Evolutionary conservation across 2,329 filamentous ascomycete genomes (phyloP).

Genomic region (Botryotinia narcissicola): DNA sequence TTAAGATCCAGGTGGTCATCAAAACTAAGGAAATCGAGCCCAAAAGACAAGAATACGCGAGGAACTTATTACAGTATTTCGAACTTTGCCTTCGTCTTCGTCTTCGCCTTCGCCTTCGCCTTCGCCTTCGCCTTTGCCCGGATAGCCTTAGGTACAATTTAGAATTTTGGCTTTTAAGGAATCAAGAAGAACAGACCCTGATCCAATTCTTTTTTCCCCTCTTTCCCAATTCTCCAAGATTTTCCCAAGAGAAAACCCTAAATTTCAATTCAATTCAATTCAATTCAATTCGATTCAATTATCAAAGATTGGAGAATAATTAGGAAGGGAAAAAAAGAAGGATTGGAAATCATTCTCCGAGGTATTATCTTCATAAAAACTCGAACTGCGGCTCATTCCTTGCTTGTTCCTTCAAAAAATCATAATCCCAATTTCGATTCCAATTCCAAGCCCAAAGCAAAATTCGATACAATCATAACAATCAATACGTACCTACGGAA

Average conservation of each 20-base stretch:
- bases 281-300: not conserved
- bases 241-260: not conserved
- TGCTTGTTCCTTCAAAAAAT: slow-evolving; percentile 1
- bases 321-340: not conserved
- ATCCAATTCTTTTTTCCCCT: not conserved
- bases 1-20: not conserved
- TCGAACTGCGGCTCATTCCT: slow-evolving; percentile 16
- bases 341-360: not conserved
- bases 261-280: not conserved
- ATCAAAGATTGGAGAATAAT: not conserved
- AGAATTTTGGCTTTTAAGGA: slow-evolving; percentile 4
- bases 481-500: not conserved
- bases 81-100: not conserved
- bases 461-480: not conserved
- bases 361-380: not conserved
- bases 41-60: slow-evolving; percentile 9
- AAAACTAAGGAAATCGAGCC: not conserved
- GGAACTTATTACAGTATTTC: not conserved
- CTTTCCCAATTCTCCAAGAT: not conserved
- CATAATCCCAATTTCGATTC: too few species aligned
- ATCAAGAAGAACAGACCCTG: slow-evolving; percentile 4
- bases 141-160: slow-evolving; percentile 2
- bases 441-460: not conserved
- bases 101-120: not conserved
- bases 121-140: not conserved